Evolutionary conservation across 2,329 filamentous ascomycete genomes (phyloP).

Genomic region (Lojkania enalia): DNA sequence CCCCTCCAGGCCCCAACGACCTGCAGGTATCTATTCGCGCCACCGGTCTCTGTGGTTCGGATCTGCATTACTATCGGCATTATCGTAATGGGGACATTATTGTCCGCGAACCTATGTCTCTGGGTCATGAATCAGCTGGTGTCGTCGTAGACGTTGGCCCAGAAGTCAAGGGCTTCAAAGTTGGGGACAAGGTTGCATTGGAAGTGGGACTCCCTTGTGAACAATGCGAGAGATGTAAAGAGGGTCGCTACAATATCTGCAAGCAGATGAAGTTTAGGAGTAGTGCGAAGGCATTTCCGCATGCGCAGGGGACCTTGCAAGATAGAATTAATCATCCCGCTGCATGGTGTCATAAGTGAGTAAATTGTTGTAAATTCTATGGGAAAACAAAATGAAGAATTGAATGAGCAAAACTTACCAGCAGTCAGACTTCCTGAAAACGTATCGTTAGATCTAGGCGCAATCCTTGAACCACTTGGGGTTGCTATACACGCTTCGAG

Average conservation of each 20-base stretch:
- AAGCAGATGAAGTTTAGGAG: conserved; percentile 61
- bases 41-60: conserved; percentile 72
- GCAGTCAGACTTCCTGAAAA: conserved; percentile 51
- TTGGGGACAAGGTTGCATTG: conserved; percentile 85
- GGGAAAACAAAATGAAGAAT: too few species aligned
- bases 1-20: conserved; percentile 55
- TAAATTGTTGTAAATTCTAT: not conserved
- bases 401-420: conserved; percentile 10
- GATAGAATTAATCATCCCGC: conserved; percentile 65
- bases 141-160: conserved; percentile 73
- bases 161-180: conserved; percentile 63
- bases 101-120: conserved; percentile 78
- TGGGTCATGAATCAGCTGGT: conserved; percentile 78
- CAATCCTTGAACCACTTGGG: conserved; percentile 62
- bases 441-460: conserved; percentile 59
- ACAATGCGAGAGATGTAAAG: conserved; percentile 57
- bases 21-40: conserved; percentile 66
- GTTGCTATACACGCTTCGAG: conserved; percentile 64
- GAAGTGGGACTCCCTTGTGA: conserved; percentile 90
- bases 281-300: conserved; percentile 63
- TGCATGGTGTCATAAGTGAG: conserved; percentile 59
- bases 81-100: conserved; percentile 86
- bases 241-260: conserved; percentile 66
- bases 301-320: conserved; percentile 67
- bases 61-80: conserved; percentile 84